These are phyloP conservation scores for Fusarium sp. DNA, from an alignment of 2,329 filamentous ascomycete species.

Conservation along the genomic window DNA sequence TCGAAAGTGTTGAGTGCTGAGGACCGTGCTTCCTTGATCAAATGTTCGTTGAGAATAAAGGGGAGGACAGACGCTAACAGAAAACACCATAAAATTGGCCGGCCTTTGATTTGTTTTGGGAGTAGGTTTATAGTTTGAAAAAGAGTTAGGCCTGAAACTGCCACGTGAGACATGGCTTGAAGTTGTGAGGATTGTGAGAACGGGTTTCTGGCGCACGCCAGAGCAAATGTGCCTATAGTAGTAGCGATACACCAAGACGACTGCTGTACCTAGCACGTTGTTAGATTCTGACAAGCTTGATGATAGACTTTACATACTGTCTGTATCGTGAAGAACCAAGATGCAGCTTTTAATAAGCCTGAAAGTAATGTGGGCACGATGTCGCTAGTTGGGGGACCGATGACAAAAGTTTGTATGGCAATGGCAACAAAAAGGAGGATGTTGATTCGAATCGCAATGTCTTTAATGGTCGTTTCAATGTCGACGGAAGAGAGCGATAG, in stretches of 20 bases:
- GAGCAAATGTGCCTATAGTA: slow-evolving; percentile 52
- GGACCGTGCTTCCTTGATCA: slow-evolving; percentile 42
- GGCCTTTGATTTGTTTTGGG: slow-evolving; percentile 51
- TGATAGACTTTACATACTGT: slow-evolving; percentile 45
- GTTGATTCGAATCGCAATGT: slow-evolving; percentile 46
- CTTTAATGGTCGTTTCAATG: slow-evolving; percentile 46
- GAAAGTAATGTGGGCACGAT: slow-evolving; percentile 39
- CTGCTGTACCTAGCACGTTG: slow-evolving; percentile 47
- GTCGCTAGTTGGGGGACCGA: slow-evolving; percentile 46
- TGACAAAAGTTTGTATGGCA: slow-evolving; percentile 33
- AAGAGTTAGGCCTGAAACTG: slow-evolving; percentile 52
- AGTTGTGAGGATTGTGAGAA: slow-evolving; percentile 48
- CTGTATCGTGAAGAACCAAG: slow-evolving; percentile 56
- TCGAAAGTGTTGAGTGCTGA: slow-evolving; percentile 12
- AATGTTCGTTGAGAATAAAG: slow-evolving; percentile 49
- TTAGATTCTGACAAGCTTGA: rapidly evolving
- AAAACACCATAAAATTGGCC: slow-evolving; percentile 52
- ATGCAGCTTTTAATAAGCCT: slow-evolving; percentile 51
- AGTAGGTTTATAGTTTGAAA: slow-evolving; percentile 52
- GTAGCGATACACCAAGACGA: slow-evolving; percentile 54
- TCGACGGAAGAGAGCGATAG: slow-evolving; percentile 21
- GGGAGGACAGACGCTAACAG: slow-evolving; percentile 52
- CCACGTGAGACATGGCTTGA: slow-evolving; percentile 48
- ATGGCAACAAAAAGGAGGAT: slow-evolving; percentile 38
- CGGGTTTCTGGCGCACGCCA: slow-evolving; percentile 51